Evolutionary conservation across 2,329 filamentous ascomycete genomes (phyloP).

Genomic region (Colletotrichum endophyticum): DNA sequence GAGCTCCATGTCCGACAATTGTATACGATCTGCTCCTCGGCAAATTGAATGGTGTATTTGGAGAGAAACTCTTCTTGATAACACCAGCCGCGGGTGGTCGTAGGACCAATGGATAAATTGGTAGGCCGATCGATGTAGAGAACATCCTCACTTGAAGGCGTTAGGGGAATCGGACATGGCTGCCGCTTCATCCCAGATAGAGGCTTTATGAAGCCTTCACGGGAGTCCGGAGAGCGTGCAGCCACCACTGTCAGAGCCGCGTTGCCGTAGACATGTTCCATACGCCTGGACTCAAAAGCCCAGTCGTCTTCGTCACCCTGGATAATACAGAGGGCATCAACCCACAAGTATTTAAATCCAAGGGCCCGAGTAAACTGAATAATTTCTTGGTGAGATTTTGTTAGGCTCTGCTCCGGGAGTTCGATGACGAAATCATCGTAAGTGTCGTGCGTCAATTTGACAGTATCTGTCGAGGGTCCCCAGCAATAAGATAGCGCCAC

Average conservation of each 20-base stretch:
- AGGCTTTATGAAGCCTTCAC: neutral
- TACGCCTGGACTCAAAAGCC: slow-evolving; percentile 7
- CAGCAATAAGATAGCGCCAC: neutral
- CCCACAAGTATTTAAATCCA: neutral
- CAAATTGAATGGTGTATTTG: neutral
- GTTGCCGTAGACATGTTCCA: slow-evolving; percentile 14
- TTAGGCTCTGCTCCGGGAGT: neutral
- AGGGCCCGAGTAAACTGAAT: neutral
- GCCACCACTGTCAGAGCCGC: neutral
- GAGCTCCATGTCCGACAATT: neutral
- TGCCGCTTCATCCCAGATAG: neutral
- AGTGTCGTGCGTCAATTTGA: neutral
- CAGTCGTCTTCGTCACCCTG: slow-evolving; percentile 15
- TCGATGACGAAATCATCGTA: neutral
- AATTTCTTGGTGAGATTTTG: neutral
- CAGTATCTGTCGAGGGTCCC: neutral
- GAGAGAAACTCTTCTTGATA: slow-evolving; percentile 2
- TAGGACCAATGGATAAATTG: neutral
- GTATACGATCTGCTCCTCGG: neutral
- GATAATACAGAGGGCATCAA: slow-evolving; percentile 8
- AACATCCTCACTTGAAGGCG: neutral
- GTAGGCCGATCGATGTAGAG: neutral
- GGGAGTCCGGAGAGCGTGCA: neutral
- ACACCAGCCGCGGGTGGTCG: slow-evolving; percentile 6
- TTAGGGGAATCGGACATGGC: neutral